Conservation (phyloP, 441 rosid species). For the Aleurites moluccanus region DNA sequence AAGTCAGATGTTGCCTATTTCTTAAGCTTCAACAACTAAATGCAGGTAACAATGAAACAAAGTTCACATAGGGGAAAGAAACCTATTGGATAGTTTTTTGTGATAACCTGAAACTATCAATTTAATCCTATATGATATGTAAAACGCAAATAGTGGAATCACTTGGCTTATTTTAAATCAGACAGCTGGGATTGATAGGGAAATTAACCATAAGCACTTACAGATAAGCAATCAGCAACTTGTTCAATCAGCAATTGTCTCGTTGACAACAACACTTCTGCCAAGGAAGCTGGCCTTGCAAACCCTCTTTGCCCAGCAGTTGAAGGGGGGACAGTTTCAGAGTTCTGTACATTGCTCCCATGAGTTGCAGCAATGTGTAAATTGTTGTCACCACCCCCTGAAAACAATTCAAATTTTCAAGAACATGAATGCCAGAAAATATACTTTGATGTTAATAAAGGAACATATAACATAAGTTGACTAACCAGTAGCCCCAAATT, state of each 20-base stretch:
- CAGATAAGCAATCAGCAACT: constrained; percentile 1
- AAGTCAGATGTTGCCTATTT: not conserved
- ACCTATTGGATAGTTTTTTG: not conserved
- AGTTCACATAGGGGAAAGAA: not conserved
- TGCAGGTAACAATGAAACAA: not conserved
- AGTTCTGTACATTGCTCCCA: not conserved
- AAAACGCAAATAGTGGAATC: not conserved
- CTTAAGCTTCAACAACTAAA: not conserved
- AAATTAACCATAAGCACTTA: not conserved
- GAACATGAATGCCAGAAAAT: not conserved
- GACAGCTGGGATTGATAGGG: not conserved
- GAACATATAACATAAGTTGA: not conserved
- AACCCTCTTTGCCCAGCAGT: not conserved
- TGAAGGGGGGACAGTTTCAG: not conserved
- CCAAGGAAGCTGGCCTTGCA: not conserved
- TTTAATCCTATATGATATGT: not conserved
- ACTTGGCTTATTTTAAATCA: not conserved
- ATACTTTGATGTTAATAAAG: not conserved
- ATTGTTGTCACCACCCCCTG: not conserved
- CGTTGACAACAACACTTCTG: constrained; percentile 3
- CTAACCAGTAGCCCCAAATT: constrained; percentile 28
- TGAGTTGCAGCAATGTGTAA: not conserved
- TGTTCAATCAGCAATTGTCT: constrained; percentile 6
- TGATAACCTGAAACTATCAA: not conserved
- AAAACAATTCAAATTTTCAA: constrained; percentile 2